phyloP scores from a whole-genome alignment of 805 yeast species.

The Candida dajiaensis region DNA sequence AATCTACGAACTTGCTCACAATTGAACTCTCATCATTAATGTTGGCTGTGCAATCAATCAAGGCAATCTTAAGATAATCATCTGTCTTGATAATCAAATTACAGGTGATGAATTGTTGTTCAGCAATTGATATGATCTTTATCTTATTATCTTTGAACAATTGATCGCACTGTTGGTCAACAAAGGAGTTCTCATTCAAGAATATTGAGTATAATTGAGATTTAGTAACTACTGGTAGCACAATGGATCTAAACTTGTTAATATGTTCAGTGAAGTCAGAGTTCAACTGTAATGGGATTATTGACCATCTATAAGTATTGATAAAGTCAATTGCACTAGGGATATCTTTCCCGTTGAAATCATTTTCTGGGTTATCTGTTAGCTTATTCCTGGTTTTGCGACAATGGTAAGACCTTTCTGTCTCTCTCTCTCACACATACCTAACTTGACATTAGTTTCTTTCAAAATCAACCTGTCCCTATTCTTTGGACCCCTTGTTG shows the following conservation, averaged over 20 bases:
- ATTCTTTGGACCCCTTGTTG: neutral
- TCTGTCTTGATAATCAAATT: constrained; percentile 31
- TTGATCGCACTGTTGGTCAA: constrained; percentile 39
- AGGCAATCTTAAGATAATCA: constrained; percentile 11
- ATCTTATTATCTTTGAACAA: constrained; percentile 32
- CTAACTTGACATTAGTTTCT: neutral
- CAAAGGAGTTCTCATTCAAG: constrained; percentile 41
- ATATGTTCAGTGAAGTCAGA: constrained; percentile 14
- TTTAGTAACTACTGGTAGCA: constrained; percentile 13
- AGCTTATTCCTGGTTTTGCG: neutral
- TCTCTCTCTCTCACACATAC: neutral
- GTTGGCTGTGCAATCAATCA: neutral
- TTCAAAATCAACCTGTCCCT: neutral
- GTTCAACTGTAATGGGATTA: constrained; percentile 11
- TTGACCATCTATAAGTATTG: constrained; percentile 13
- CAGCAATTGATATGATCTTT: constrained; percentile 24
- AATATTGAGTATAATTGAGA: constrained; percentile 44
- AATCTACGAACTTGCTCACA: constrained; percentile 4
- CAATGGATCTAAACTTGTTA: constrained; percentile 8
- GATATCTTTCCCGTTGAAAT: neutral
- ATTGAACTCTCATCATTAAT: neutral
- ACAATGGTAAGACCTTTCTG: neutral
- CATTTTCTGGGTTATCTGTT: neutral
- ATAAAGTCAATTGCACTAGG: constrained; percentile 5
- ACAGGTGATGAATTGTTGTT: constrained; percentile 23